These are phyloP conservation scores for Irpex sp. DNA, from an alignment of 1,284 basidiomycete species.

Conservation along the genomic window DNA sequence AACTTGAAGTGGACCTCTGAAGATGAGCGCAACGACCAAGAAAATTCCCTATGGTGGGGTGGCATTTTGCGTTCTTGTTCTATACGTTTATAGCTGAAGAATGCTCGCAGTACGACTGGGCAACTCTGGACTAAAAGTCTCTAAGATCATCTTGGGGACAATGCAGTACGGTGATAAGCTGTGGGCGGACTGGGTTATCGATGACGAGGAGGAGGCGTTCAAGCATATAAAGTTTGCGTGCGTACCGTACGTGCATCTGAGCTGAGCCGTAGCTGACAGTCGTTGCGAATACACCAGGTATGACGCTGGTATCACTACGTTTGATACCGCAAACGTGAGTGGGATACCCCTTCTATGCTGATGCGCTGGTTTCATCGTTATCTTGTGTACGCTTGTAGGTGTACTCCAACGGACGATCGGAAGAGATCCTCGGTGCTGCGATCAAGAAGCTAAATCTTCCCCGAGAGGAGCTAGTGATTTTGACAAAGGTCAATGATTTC, in stretches of 20 bases:
- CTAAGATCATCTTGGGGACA: slow-evolving; percentile 34
- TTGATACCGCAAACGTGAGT: slow-evolving; percentile 43
- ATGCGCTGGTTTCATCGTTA: not conserved
- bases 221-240: slow-evolving; percentile 36
- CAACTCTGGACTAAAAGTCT: slow-evolving; percentile 38
- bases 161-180: slow-evolving; percentile 33
- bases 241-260: slow-evolving; percentile 1
- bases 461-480: slow-evolving; percentile 52
- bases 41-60: not conserved
- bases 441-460: slow-evolving; percentile 52
- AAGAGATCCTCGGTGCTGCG: slow-evolving; percentile 55
- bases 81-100: not conserved
- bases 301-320: slow-evolving; percentile 45
- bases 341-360: not conserved
- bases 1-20: no score
- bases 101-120: slow-evolving; percentile 32
- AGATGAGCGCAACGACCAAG: not conserved
- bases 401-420: slow-evolving; percentile 45
- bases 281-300: slow-evolving; percentile 12
- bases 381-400: slow-evolving; percentile 3
- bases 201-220: slow-evolving; percentile 29
- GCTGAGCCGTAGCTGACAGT: not conserved
- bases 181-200: slow-evolving; percentile 35
- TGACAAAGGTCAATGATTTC: slow-evolving; percentile 43
- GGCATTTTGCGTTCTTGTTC: not conserved